phyloP scores from a whole-genome alignment of 345 rosid species.

The Citrus hindsii region DNA sequence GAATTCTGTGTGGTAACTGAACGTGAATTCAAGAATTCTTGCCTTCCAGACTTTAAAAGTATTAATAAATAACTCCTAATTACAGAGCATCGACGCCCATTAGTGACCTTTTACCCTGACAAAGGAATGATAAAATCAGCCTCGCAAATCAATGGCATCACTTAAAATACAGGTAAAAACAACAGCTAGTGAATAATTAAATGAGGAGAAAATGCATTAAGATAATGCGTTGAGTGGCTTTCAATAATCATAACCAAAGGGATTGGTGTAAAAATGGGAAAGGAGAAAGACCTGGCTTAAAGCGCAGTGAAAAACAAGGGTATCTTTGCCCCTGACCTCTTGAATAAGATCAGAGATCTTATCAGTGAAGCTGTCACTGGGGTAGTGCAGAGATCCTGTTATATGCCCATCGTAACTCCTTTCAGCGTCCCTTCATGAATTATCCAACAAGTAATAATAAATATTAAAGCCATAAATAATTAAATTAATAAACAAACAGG shows the following conservation, averaged over 20 bases:
- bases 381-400: constrained; percentile 80
- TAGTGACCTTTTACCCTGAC: no score
- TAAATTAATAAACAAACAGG: no score
- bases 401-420: constrained; percentile 96
- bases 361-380: constrained; percentile 64
- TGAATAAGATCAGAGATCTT: constrained; percentile 76
- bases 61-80: no score
- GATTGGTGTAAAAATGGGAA: not conserved
- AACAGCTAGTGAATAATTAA: no score
- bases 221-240: not conserved
- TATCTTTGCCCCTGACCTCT: constrained; percentile 79
- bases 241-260: not conserved
- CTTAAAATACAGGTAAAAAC: no score
- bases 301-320: constrained; percentile 96
- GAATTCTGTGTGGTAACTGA: not conserved
- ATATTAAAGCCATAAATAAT: no score
- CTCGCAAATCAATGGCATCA: no score
- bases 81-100: no score
- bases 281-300: constrained; percentile 69
- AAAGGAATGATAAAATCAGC: no score
- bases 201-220: no score
- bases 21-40: not conserved
- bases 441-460: no score
- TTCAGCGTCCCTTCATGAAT: constrained; percentile 66
- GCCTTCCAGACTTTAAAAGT: no score